Conservation (phyloP, 345 rosid species). For the Viola odorata region DNA sequence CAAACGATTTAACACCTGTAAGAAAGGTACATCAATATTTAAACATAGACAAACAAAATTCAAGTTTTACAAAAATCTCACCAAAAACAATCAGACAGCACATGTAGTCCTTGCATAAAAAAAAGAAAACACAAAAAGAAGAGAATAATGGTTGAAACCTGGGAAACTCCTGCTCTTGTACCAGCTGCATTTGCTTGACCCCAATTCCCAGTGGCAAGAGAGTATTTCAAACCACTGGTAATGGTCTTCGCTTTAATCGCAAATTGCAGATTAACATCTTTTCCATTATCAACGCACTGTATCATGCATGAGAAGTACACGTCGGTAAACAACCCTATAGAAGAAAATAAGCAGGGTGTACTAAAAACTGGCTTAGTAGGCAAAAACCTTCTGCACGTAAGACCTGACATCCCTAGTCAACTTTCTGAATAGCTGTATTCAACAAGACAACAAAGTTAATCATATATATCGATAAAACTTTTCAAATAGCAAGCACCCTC, state of each 20-base stretch:
- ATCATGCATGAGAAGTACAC: constrained; percentile 18
- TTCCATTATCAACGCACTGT: constrained; percentile 94
- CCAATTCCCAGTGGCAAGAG: constrained; percentile 99
- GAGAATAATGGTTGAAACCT: constrained; percentile 40
- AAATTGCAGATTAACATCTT: constrained; percentile 91
- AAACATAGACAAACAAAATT: neutral
- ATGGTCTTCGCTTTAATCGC: constrained; percentile 98
- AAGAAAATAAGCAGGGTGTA: constrained; percentile 1
- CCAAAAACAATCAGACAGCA: neutral
- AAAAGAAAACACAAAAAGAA: neutral
- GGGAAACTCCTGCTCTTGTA: constrained; percentile 99
- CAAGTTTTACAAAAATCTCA: neutral
- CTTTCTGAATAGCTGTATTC: constrained; percentile 87
- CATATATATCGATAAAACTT: neutral
- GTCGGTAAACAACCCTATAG: constrained; percentile 10
- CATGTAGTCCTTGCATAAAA: neutral
- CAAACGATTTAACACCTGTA: constrained; percentile 81
- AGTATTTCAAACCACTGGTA: constrained; percentile 93
- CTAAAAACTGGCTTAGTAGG: constrained; percentile 9
- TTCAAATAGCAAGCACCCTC: neutral
- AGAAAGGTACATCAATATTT: neutral
- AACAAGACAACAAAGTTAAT: constrained; percentile 4
- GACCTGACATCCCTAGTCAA: constrained; percentile 88
- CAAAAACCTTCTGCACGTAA: constrained; percentile 89
- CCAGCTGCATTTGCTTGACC: constrained; percentile 99